Evolutionary conservation across 805 yeast species (phyloP), one percentile per base, ranked within the genome.

Genomic region (Grigorovia yakushimaensis): DNA sequence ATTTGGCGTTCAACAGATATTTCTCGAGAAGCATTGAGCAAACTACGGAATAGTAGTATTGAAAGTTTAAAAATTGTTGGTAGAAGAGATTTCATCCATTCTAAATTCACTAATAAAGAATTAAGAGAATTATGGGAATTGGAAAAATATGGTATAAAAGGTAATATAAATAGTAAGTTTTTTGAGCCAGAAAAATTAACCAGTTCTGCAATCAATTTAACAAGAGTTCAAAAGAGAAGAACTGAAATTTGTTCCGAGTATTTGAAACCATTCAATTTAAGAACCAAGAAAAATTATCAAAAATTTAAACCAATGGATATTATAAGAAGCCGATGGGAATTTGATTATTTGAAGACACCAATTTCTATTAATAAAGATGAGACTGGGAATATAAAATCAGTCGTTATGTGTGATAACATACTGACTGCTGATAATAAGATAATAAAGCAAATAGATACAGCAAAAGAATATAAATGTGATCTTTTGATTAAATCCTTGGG

Each of bases 71-170:
- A 76, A 42, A 76, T 93, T 19, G 82, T 85, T 42, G 98, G 89
- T 1, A 76, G 98, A 55, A 74, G 97, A 59, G 97, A 96, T 2
- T 70, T 88, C 20, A 62, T 82, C 41, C 89, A 88, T 54, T 80
- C 93, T 41, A 93, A 95, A 22, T 93, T 89, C 62, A 84, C 97
- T 3, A 91, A 86, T 54, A 91, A 88, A 61, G 98, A 93, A 64
- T 73, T 91, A 21, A 74, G 97, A 59, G 98, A 93, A 60, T 67
- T 91, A 36, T 69, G 89, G 59, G 84, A 81, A 46, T 64, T 88
- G 47, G 72, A 68, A 47, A 65, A 70, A 27, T 67, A 68, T 38
- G 79, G 80, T 0, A 76, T 83, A 47, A 60, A 64, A 10, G 79
- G 80, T 3, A 59, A 70, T 42, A 73, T 75, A 8, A 70, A 70